Evolutionary conservation across 1,284 basidiomycete genomes (phyloP), one percentile per base, ranked within the genome.

Genomic region (Ganoderma sinense): DNA sequence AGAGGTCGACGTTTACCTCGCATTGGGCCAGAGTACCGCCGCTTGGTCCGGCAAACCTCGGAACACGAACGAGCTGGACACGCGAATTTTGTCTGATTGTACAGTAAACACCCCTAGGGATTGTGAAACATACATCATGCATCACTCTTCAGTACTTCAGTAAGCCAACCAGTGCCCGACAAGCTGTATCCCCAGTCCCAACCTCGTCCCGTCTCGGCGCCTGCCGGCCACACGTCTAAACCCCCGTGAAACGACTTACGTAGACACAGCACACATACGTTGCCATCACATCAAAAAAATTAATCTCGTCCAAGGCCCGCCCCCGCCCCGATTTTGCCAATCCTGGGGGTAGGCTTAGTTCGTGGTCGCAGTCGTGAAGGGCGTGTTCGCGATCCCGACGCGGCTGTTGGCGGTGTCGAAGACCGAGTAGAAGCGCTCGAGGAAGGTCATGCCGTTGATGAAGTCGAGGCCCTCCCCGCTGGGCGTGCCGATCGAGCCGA

Each of bases 391-490:
- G 65, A 87, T 79, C 7, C 86, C 86, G 64, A 88, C 76, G 14
- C 75, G 81, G 10, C 64, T 62, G 80, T 88, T 87, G 56, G 81
- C 78, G 39, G 87, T 88, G 75, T 92, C 91, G 76, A 80, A 91
- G 36, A 91, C 89, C 16, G 85, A 83, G 80, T 91, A 91, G 85
- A 87, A 91, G 39, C 89, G 87, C 79, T 92, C 87, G 18, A 85
- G 73, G 61, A 78, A 81, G 45, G 77, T 73, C 73, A 75, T 75
- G 45, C 81, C 78, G 70, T 81, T 80, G 78, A 83, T 82, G 73
- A 83, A 81, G 77, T 82, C 80, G 40, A 83, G 77, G n/a, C 81
- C 81, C 61, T 70, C 16, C 56, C 81, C 81, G 11, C 74, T 70
- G 41, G 65, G 69, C 5, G 77, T 74, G 62, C 82, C 79, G 51